These are phyloP conservation scores for Nemania serpens DNA, from an alignment of 2,329 filamentous ascomycete species.

Conservation along the genomic window DNA sequence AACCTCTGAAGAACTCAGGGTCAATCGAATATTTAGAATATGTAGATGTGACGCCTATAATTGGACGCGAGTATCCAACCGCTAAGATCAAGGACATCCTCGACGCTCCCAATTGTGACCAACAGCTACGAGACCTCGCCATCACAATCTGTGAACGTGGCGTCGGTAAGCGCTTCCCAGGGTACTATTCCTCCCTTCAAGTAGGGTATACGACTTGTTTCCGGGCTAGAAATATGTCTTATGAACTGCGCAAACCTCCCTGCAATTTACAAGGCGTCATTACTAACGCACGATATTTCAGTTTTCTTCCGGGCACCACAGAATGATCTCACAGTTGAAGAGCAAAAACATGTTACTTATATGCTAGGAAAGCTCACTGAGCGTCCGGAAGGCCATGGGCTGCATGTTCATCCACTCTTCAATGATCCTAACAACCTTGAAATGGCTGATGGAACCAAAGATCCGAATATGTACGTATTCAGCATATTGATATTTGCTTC, in stretches of 20 bases:
- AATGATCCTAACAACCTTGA: slow-evolving; percentile 45
- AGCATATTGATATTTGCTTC: background rate
- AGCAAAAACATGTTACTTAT: slow-evolving; percentile 42
- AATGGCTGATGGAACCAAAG: slow-evolving; percentile 45
- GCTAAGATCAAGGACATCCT: slow-evolving; percentile 42
- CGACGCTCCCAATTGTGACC: slow-evolving; percentile 36
- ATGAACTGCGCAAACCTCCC: background rate
- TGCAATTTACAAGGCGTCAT: background rate
- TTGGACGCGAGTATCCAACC: slow-evolving; percentile 42
- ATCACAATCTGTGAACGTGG: slow-evolving; percentile 44
- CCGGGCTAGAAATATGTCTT: background rate
- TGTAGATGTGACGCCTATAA: slow-evolving; percentile 42
- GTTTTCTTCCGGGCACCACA: slow-evolving; percentile 41
- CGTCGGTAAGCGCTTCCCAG: slow-evolving; percentile 23
- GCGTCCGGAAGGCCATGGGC: slow-evolving; percentile 38
- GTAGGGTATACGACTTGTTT: background rate
- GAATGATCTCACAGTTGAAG: slow-evolving; percentile 40
- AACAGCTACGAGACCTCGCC: slow-evolving; percentile 42
- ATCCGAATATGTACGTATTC: slow-evolving; percentile 43
- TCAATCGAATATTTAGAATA: slow-evolving; percentile 41
- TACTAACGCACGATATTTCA: background rate
- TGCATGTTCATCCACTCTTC: slow-evolving; percentile 42
- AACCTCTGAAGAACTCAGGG: slow-evolving; percentile 35
- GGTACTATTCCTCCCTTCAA: background rate
- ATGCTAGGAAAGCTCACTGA: slow-evolving; percentile 41